Evolutionary conservation across 352 stramenopile genomes (phyloP).

Genomic region (Phytophthora fragariae): DNA sequence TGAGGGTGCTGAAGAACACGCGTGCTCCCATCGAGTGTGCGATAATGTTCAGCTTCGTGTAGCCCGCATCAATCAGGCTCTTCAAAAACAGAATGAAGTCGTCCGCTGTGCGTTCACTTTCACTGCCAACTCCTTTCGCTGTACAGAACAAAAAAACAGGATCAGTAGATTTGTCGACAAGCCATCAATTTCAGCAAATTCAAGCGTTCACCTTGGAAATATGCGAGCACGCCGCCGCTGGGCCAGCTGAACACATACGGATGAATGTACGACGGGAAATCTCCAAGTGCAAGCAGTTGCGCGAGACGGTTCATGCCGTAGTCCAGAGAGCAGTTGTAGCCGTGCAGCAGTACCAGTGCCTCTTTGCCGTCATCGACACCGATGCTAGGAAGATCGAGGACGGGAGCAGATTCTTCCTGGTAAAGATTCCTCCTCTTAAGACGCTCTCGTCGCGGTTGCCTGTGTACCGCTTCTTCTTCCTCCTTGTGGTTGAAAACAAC

Average conservation of each 20-base stretch:
- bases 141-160: constrained; percentile 4
- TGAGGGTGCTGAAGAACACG: constrained; percentile 62
- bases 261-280: constrained; percentile 74
- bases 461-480: constrained; percentile 23
- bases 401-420: constrained; percentile 44
- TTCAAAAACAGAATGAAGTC: constrained; percentile 60
- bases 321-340: constrained; percentile 77
- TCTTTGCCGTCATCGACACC: constrained; percentile 50
- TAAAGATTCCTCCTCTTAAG: constrained; percentile 38
- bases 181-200: neutral
- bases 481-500: constrained; percentile 60
- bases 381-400: constrained; percentile 29
- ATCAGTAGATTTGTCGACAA: neutral
- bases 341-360: constrained; percentile 70
- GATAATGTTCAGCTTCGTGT: constrained; percentile 71
- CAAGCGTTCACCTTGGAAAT: constrained; percentile 53
- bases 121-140: constrained; percentile 52
- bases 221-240: constrained; percentile 63
- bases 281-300: constrained; percentile 67
- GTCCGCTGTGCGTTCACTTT: constrained; percentile 51
- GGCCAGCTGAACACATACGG: constrained; percentile 83
- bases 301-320: constrained; percentile 68
- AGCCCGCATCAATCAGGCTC: constrained; percentile 69
- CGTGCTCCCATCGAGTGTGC: constrained; percentile 73
- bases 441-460: constrained; percentile 13